Percentiles rank a stretch among this genome's conserved stretches.
These are phyloP conservation scores for Sorghum bicolor DNA, from an alignment of 176 grass and related monocot species.

Conservation along the genomic window Sorghum_bicolor_NCBIv3 NC_012870.2:12693501-12694000, in stretches of 20 bases:
- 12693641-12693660: background rate
- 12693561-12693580: conserved; percentile 17
- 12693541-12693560: conserved; percentile 10
- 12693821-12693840: background rate
- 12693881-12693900: background rate
- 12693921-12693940: no score
- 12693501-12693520: background rate
- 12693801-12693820: background rate
- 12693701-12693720: conserved; percentile 17
- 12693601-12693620: background rate
- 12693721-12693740: conserved; percentile 20
- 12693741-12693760: background rate
- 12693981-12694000: no score
- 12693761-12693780: background rate
- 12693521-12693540: background rate
- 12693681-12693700: background rate
- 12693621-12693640: background rate
- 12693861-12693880: background rate
- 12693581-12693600: conserved; percentile 10
- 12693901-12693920: background rate
- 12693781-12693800: background rate
- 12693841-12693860: background rate
- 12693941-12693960: no score
- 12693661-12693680: background rate
- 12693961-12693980: no score